Percentiles rank a stretch among this genome's conserved stretches.
Evolutionary conservation across 495 filamentous ascomycete species (phyloP).

Genomic region (Penicillium dipodomyicola): DNA sequence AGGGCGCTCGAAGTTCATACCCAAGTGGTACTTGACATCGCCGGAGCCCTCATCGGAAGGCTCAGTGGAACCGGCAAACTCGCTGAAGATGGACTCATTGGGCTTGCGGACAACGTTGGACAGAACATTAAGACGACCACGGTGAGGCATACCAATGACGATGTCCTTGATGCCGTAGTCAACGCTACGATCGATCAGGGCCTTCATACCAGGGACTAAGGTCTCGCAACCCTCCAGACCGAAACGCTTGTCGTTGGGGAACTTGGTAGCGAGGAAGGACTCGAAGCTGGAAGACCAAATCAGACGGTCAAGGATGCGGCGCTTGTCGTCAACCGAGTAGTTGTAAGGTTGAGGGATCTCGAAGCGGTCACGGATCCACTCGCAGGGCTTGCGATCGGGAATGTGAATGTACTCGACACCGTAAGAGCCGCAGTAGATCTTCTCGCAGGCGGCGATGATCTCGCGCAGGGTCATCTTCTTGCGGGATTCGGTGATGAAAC

Average conservation of each 20-base stretch:
- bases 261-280: conserved; percentile 89
- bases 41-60: conserved; percentile 94
- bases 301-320: conserved; percentile 90
- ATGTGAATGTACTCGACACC: conserved; percentile 99
- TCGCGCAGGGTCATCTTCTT: conserved; percentile 96
- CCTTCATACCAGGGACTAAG: conserved; percentile 98
- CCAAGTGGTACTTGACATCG: conserved; percentile 98
- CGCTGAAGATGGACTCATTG: conserved; percentile 98
- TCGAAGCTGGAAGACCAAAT: conserved; percentile 99
- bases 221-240: conserved; percentile 96
- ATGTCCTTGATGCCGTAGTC: conserved; percentile 99
- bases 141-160: conserved; percentile 98
- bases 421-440: conserved; percentile 93
- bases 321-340: conserved; percentile 96
- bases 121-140: conserved; percentile 95
- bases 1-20: conserved; percentile 99
- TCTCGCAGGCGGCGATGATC: conserved; percentile 90
- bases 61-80: conserved; percentile 87
- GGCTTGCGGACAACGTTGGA: conserved; percentile 98
- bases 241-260: conserved; percentile 99
- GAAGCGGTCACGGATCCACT: conserved; percentile 92
- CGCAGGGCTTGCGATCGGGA: conserved; percentile 93
- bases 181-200: conserved; percentile 94
- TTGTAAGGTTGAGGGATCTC: conserved; percentile 93
- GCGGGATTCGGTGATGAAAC: conserved; percentile 80